phyloP scores from a whole-genome alignment of 148 eudicot species.

The Agrostemma githago region DNA sequence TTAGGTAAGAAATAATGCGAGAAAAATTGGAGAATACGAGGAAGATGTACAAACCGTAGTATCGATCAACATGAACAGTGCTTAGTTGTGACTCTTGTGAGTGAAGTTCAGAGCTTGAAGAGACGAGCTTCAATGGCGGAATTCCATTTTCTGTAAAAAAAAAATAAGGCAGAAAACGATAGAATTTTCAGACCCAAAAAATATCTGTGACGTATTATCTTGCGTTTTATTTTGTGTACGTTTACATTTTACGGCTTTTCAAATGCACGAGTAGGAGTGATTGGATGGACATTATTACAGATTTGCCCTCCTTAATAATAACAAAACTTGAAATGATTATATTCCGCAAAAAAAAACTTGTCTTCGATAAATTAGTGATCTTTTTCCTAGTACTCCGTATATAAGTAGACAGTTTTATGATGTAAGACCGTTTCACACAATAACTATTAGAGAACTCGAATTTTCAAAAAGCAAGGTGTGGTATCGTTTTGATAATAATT shows the following conservation, averaged over 20 bases:
- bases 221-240: conserved; percentile 3
- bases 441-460: too few species aligned
- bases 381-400: too few species aligned
- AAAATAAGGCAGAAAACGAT: not conserved
- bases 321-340: too few species aligned
- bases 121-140: conserved; percentile 40
- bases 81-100: conserved; percentile 2
- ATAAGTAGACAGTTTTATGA: too few species aligned
- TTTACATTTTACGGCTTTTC: conserved; percentile 14
- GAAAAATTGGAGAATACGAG: not conserved
- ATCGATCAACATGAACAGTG: conserved; percentile 23
- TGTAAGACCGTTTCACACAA: too few species aligned
- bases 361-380: too few species aligned
- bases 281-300: too few species aligned
- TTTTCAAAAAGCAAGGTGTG: too few species aligned
- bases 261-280: not conserved
- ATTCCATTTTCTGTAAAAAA: conserved; percentile 13
- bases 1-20: not conserved
- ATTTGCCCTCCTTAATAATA: too few species aligned
- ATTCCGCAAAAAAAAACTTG: too few species aligned
- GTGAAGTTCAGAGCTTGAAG: conserved; percentile 17
- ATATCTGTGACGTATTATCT: not conserved
- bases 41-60: conserved; percentile 5
- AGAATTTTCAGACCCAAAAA: not conserved
- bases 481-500: too few species aligned